Evolutionary conservation across 495 filamentous ascomycete species (phyloP).

Genomic region (Bryoglossum gracile): DNA sequence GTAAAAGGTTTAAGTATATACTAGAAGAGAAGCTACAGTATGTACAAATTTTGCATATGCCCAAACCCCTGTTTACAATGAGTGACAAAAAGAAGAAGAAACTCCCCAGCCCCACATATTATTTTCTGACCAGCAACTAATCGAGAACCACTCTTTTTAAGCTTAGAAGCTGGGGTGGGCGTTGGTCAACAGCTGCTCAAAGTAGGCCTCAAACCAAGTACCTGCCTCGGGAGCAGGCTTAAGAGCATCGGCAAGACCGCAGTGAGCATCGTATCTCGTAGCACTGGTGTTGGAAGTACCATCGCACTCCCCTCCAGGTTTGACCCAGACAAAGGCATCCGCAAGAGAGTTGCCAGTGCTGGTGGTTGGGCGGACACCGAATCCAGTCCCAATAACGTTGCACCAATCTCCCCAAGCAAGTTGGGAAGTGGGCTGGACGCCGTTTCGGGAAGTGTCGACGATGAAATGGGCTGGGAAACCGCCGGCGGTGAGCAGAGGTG

Average conservation of each 20-base stretch:
- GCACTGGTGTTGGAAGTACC: constrained; percentile 57
- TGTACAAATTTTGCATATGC: neutral
- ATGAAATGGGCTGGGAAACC: constrained; percentile 71
- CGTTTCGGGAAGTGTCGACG: constrained; percentile 50
- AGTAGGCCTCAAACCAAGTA: constrained; percentile 73
- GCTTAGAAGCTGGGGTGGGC: constrained; percentile 51
- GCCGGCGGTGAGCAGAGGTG: constrained; percentile 47
- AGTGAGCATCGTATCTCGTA: constrained; percentile 63
- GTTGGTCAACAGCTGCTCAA: constrained; percentile 61
- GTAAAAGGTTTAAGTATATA: neutral
- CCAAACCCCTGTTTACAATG: neutral
- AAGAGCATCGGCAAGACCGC: constrained; percentile 50
- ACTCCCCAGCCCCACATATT: neutral
- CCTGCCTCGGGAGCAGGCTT: constrained; percentile 74
- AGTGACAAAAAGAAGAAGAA: neutral
- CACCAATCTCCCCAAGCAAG: constrained; percentile 76
- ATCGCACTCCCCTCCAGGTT: constrained; percentile 78
- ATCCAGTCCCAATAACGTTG: constrained; percentile 71
- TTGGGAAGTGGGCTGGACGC: constrained; percentile 55
- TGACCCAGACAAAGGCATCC: constrained; percentile 79
- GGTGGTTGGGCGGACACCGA: constrained; percentile 61
- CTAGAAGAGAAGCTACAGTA: neutral
- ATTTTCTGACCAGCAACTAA: neutral
- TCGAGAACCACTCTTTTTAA: neutral
- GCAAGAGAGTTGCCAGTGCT: constrained; percentile 52